These are phyloP conservation scores for Phytopythium boreale DNA, from an alignment of 352 stramenopile species.

Conservation along the genomic window DNA sequence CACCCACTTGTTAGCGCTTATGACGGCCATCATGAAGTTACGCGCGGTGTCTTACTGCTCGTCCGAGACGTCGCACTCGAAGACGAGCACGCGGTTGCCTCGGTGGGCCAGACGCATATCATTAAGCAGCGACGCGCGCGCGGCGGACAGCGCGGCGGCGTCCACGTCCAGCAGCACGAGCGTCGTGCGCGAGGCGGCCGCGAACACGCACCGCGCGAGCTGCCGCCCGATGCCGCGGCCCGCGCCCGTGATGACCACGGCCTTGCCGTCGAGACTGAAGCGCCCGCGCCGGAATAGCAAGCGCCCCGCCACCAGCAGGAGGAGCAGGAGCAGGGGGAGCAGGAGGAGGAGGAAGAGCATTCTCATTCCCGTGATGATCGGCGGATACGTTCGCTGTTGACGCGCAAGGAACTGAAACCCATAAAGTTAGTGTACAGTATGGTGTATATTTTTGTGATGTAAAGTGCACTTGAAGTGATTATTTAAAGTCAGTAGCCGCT, in stretches of 20 bases:
- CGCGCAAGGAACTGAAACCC: background rate
- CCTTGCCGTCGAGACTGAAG: slow-evolving; percentile 46
- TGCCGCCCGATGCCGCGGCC: slow-evolving; percentile 48
- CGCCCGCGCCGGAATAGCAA: background rate
- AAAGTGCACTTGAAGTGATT: background rate
- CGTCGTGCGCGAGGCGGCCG: slow-evolving; percentile 23
- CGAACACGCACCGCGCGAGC: slow-evolving; percentile 35
- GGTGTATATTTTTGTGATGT: background rate
- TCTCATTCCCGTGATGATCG: background rate
- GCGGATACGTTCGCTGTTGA: background rate
- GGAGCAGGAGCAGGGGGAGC: background rate
- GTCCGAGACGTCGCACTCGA: slow-evolving; percentile 64
- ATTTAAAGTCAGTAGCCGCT: background rate
- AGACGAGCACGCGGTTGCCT: slow-evolving; percentile 26
- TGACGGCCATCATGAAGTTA: too few species aligned
- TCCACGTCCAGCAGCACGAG: slow-evolving; percentile 69
- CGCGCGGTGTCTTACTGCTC: slow-evolving; percentile 26
- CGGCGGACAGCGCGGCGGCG: slow-evolving; percentile 27
- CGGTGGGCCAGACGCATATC: background rate
- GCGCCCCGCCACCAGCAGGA: background rate
- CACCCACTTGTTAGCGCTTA: background rate
- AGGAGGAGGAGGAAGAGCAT: background rate
- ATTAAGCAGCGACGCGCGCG: background rate
- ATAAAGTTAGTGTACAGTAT: background rate
- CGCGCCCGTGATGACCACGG: slow-evolving; percentile 67